Evolutionary conservation across 2,329 filamentous ascomycete genomes (phyloP).

Genomic region (Helicocarpus griseus): DNA sequence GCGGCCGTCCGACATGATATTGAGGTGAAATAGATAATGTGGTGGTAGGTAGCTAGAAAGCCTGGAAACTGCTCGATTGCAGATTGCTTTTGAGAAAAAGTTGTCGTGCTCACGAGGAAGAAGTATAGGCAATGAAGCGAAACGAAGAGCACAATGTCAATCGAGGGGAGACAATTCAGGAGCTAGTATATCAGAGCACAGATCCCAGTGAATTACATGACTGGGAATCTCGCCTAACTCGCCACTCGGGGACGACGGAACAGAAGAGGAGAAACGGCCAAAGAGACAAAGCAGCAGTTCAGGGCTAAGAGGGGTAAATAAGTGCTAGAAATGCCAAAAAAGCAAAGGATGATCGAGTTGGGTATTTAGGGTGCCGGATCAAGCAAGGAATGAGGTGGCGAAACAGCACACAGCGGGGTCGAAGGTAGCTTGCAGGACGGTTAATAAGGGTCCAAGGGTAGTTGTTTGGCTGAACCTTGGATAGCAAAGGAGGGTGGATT

Average conservation of each 20-base stretch:
- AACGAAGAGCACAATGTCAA: too few relatives aligned
- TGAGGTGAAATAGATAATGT: neutral
- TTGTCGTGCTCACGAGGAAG: neutral
- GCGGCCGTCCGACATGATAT: slow-evolving; percentile 35
- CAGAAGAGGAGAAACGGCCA: neutral
- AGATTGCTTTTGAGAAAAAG: too few relatives aligned
- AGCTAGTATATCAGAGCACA: neutral
- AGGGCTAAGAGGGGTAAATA: neutral
- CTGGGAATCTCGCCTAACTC: neutral
- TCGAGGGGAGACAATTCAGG: too few relatives aligned
- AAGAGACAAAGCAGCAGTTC: too few relatives aligned
- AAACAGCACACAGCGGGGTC: neutral
- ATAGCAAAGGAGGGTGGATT: neutral
- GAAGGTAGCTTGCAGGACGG: neutral
- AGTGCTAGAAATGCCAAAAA: neutral
- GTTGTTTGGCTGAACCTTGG: neutral
- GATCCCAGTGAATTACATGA: neutral
- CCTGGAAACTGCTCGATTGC: too few relatives aligned
- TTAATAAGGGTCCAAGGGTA: neutral
- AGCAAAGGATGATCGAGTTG: neutral
- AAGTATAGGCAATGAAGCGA: neutral
- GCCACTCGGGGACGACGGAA: neutral
- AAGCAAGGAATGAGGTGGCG: neutral
- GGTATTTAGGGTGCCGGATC: neutral
- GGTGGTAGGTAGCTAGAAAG: neutral